Evolutionary conservation across 2,329 filamentous ascomycete genomes (phyloP).

Genomic region (Verruconis gallopava): DNA sequence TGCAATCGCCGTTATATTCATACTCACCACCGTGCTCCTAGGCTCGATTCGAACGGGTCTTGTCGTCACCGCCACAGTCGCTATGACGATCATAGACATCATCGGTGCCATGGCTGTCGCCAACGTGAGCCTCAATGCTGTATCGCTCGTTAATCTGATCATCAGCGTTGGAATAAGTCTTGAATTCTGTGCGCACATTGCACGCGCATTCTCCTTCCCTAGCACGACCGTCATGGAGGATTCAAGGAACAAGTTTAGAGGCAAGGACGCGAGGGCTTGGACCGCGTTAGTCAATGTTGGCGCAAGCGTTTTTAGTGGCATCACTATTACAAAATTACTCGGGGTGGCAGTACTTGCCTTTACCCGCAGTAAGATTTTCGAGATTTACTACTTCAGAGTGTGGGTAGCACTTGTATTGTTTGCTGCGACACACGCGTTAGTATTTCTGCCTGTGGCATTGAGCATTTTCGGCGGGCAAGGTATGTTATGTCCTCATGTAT

Average conservation of each 20-base stretch:
- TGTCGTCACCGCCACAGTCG: conserved; percentile 73
- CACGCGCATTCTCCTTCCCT: conserved; percentile 90
- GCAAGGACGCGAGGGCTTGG: conserved; percentile 78
- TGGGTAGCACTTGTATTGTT: conserved; percentile 88
- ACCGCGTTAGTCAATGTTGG: conserved; percentile 90
- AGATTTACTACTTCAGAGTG: conserved; percentile 97
- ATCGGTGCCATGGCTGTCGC: conserved; percentile 88
- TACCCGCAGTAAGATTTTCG: conserved; percentile 95
- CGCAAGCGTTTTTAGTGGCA: conserved; percentile 86
- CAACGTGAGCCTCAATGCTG: conserved; percentile 82
- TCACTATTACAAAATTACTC: conserved; percentile 88
- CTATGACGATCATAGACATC: conserved; percentile 90
- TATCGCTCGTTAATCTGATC: conserved; percentile 88
- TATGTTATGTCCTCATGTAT: conserved; percentile 25
- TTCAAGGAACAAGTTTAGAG: conserved; percentile 55
- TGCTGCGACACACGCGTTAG: conserved; percentile 73
- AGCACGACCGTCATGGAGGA: conserved; percentile 71
- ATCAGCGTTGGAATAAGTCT: conserved; percentile 95
- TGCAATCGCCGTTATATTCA: conserved; percentile 73
- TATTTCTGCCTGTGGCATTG: conserved; percentile 83
- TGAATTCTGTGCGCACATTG: conserved; percentile 95
- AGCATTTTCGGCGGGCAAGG: conserved; percentile 73
- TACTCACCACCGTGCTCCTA: conserved; percentile 66
- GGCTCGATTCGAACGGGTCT: conserved; percentile 72
- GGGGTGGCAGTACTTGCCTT: conserved; percentile 89